Percentiles rank a stretch among this genome's conserved stretches.
Evolutionary conservation across 352 stramenopile species (phyloP).

Genomic region (Aphanomyces invadans): DNA sequence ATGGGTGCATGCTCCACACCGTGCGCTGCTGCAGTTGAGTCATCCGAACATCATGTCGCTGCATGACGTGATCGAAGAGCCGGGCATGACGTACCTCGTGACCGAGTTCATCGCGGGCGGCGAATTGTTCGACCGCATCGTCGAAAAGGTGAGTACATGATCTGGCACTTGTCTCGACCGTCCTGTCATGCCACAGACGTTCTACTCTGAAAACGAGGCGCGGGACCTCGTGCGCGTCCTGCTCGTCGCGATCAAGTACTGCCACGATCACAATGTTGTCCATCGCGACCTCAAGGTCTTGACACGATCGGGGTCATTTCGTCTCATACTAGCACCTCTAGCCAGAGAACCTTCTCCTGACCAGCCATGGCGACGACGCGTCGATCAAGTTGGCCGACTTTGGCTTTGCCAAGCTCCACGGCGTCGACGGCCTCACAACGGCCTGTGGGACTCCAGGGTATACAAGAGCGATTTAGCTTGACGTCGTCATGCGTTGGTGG

Average conservation of each 20-base stretch:
- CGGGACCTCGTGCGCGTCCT: conserved; percentile 78
- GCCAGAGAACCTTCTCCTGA: conserved; percentile 76
- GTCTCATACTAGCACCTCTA: no score
- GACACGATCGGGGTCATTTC: not conserved
- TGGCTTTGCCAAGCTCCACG: conserved; percentile 79
- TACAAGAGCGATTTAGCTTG: no score
- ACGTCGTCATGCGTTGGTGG: no score
- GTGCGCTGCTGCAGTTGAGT: conserved; percentile 39
- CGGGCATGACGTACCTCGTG: conserved; percentile 83
- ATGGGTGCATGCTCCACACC: not conserved
- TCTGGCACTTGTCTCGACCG: no score
- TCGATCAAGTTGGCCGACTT: conserved; percentile 84
- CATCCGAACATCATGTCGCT: conserved; percentile 88
- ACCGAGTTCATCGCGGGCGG: conserved; percentile 81
- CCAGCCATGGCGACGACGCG: conserved; percentile 70
- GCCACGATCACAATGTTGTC: conserved; percentile 79
- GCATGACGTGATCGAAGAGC: conserved; percentile 86
- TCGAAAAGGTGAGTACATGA: conserved; percentile 48
- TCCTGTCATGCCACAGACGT: no score
- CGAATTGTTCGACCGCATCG: conserved; percentile 87
- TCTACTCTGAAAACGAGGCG: conserved; percentile 81
- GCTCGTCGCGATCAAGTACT: conserved; percentile 75
- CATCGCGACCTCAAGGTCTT: conserved; percentile 12
- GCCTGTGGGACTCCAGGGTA: conserved; percentile 65
- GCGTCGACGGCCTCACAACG: conserved; percentile 67